These are phyloP conservation scores for Pseudognaphalium luteoalbum DNA, from an alignment of 129 eudicot genomes.

Conservation along the genomic window DNA sequence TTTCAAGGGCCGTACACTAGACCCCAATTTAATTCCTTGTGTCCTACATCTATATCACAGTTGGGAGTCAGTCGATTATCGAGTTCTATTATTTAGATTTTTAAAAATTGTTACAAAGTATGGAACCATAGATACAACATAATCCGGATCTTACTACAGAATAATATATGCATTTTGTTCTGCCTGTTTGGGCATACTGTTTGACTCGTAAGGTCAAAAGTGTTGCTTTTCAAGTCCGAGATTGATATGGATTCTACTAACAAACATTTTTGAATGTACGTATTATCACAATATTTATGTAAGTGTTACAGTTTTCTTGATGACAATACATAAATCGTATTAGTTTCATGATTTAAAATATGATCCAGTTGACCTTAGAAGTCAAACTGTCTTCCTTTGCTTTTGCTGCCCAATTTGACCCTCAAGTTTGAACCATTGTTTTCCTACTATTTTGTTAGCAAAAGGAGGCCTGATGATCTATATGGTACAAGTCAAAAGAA, in stretches of 20 bases:
- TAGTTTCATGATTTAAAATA: background rate
- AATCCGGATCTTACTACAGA: background rate
- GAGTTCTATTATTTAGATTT: background rate
- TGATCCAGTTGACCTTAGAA: background rate
- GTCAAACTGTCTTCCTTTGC: constrained; percentile 1
- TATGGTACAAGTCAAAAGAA: too few species aligned
- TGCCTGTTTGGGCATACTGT: background rate
- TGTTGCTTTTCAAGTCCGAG: background rate
- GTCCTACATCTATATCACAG: constrained; percentile 7
- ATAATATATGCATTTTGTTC: background rate
- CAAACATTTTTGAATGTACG: background rate
- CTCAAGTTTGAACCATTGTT: too few species aligned
- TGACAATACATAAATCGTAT: background rate
- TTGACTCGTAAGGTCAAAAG: constrained; percentile 19
- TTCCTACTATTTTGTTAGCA: too few species aligned
- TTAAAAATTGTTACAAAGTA: background rate
- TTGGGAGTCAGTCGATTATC: background rate
- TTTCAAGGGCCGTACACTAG: constrained; percentile 21
- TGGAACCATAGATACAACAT: background rate
- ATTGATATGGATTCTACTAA: background rate
- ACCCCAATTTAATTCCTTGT: constrained; percentile 27
- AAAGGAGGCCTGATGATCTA: too few species aligned
- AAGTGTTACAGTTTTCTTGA: background rate
- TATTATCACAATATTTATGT: background rate
- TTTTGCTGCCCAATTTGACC: background rate